Evolutionary conservation across 2,329 filamentous ascomycete species (phyloP).

Genomic region (Neofusicoccum ribis): DNA sequence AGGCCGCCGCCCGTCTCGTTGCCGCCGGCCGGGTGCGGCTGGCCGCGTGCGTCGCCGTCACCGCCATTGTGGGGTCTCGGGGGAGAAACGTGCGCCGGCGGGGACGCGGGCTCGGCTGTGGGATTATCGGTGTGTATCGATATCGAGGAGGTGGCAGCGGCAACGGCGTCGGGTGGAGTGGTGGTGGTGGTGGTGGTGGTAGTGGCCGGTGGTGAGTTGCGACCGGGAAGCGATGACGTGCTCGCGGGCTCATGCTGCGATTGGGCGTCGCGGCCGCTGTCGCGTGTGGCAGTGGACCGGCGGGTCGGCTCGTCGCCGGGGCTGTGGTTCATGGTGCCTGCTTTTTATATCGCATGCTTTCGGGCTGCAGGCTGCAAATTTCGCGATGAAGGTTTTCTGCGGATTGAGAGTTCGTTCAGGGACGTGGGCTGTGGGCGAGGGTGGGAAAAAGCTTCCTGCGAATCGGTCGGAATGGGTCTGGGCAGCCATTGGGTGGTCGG

Average conservation of each 20-base stretch:
- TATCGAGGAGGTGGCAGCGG: neutral
- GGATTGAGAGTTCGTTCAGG: no score
- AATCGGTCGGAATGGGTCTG: neutral
- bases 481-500: no score
- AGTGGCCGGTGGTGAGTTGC: neutral
- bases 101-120: no score
- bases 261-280: neutral
- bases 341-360: neutral
- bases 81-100: no score
- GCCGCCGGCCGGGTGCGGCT: no score
- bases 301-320: slow-evolving; percentile 7
- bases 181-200: neutral
- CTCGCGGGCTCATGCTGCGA: neutral
- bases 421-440: neutral
- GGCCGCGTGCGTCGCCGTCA: no score
- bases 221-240: slow-evolving; percentile 9
- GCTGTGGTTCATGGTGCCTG: neutral
- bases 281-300: neutral
- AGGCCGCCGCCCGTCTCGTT: no score
- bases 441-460: neutral
- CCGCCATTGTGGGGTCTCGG: no score
- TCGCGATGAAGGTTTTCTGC: no score
- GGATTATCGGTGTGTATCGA: neutral
- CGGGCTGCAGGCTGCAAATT: no score
- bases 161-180: no score